phyloP scores from a whole-genome alignment of 192 early-diverging fungal genomes.

The Geranomyces variabilis region DNA sequence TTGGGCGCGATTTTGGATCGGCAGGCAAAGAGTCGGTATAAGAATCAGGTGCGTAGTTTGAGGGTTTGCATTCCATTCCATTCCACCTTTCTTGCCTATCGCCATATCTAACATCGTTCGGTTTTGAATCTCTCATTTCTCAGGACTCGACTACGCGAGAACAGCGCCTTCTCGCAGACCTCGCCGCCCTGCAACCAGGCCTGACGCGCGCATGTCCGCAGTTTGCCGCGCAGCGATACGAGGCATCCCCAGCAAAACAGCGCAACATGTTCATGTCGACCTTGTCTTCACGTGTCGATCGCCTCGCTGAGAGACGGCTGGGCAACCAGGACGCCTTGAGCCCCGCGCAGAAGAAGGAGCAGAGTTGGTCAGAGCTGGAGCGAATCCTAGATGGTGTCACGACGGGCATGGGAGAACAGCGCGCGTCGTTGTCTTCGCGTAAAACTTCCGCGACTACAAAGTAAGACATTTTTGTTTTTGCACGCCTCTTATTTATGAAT shows the following conservation, averaged over 20 bases:
- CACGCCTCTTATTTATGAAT: no score
- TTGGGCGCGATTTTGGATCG: slow-evolving; percentile 29
- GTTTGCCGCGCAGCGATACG: slow-evolving; percentile 35
- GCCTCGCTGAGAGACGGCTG: slow-evolving; percentile 26
- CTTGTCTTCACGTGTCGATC: slow-evolving; percentile 19
- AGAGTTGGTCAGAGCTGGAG: slow-evolving; percentile 32
- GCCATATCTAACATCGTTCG: no score
- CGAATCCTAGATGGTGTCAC: slow-evolving; percentile 27
- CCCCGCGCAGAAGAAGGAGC: slow-evolving; percentile 6
- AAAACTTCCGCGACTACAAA: no score
- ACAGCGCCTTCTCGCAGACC: slow-evolving; percentile 34
- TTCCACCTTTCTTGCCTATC: neutral
- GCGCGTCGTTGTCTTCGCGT: slow-evolving; percentile 13
- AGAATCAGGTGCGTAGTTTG: slow-evolving; percentile 40
- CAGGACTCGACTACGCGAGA: slow-evolving; percentile 40
- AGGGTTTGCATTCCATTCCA: no score
- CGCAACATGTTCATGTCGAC: slow-evolving; percentile 26
- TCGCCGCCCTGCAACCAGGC: slow-evolving; percentile 15
- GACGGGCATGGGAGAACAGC: slow-evolving; percentile 12
- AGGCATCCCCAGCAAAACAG: slow-evolving; percentile 29
- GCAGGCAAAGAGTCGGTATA: slow-evolving; percentile 39
- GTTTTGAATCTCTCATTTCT: neutral
- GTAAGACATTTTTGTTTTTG: no score
- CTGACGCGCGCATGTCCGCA: slow-evolving; percentile 23
- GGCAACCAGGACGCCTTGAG: slow-evolving; percentile 34